A percentile compares a stretch with the other conserved stretches of the same genome.
These are phyloP conservation scores for Penicillium paneum DNA, from an alignment of 2,329 filamentous ascomycete genomes.

Conservation along the genomic window DNA sequence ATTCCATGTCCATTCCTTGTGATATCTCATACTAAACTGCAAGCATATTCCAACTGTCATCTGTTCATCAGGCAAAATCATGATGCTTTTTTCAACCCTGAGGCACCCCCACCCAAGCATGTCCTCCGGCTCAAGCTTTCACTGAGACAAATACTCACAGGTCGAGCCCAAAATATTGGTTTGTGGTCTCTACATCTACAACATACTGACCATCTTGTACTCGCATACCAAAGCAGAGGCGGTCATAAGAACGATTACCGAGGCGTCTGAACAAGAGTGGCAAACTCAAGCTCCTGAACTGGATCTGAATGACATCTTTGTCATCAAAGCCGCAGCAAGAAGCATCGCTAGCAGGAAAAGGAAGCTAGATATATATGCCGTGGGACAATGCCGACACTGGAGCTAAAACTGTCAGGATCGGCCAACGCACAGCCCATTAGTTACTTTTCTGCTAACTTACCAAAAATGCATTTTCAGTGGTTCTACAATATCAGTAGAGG, in stretches of 20 bases:
- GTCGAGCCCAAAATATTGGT: too few relatives aligned
- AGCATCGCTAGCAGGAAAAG: slow-evolving; percentile 37
- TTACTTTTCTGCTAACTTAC: too few relatives aligned
- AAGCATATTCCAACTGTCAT: neutral
- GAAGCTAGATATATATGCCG: slow-evolving; percentile 44
- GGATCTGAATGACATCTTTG: neutral
- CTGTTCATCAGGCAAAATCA: neutral
- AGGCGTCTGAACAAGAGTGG: neutral
- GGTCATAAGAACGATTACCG: neutral
- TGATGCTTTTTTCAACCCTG: neutral
- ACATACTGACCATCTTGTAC: neutral
- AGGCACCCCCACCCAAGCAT: neutral
- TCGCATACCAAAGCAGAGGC: neutral
- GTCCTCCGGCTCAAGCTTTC: neutral
- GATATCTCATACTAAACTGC: neutral
- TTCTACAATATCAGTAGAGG: too few relatives aligned
- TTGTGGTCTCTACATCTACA: too few relatives aligned
- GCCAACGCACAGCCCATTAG: neutral
- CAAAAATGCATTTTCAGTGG: too few relatives aligned
- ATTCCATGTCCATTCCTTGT: neutral
- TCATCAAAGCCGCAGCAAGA: slow-evolving; percentile 33
- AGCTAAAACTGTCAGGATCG: neutral
- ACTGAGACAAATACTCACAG: neutral
- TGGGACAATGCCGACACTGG: slow-evolving; percentile 36
- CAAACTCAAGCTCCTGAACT: neutral